Evolutionary conservation across 2,329 filamentous ascomycete genomes (phyloP).

Genomic region (Phyllosticta paracitricarpa): DNA sequence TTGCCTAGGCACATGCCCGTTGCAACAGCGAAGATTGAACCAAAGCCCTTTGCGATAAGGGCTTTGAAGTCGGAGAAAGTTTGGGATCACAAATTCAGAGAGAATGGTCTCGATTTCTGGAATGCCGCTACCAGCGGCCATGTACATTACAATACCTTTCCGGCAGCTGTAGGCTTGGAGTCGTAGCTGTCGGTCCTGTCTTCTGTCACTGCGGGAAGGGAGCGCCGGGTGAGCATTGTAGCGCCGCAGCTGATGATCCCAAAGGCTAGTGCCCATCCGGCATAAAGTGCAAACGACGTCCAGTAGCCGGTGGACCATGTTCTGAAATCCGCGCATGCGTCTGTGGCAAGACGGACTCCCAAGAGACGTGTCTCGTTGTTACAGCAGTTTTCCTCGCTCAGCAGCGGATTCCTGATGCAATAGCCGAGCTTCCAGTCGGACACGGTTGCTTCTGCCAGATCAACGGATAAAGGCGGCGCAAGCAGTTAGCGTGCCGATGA

Average conservation of each 20-base stretch:
- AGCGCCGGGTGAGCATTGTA: slow-evolving; percentile 41
- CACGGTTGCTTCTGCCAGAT: slow-evolving; percentile 44
- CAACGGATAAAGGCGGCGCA: slow-evolving; percentile 45
- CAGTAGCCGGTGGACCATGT: slow-evolving; percentile 36
- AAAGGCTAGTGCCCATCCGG: slow-evolving; percentile 40
- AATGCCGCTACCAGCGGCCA: slow-evolving; percentile 50
- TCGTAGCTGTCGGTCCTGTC: slow-evolving; percentile 18
- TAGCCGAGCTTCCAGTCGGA: slow-evolving; percentile 51
- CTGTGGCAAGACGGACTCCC: slow-evolving; percentile 17
- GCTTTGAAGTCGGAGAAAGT: slow-evolving; percentile 46
- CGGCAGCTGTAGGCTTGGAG: slow-evolving; percentile 17
- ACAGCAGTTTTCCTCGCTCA: slow-evolving; percentile 44
- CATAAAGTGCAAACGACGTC: slow-evolving; percentile 38
- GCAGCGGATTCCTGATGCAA: slow-evolving; percentile 37
- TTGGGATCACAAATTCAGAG: slow-evolving; percentile 50
- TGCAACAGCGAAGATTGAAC: slow-evolving; percentile 47
- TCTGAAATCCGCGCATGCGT: slow-evolving; percentile 32
- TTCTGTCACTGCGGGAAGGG: slow-evolving; percentile 35
- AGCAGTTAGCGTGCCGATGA: slow-evolving; percentile 47
- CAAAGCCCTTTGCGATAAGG: slow-evolving; percentile 47
- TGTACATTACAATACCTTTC: slow-evolving; percentile 49
- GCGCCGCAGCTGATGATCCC: slow-evolving; percentile 40
- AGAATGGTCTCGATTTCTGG: slow-evolving; percentile 54
- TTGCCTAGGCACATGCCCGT: slow-evolving; percentile 53
- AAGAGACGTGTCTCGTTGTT: slow-evolving; percentile 22